Evolutionary conservation across 495 filamentous ascomycete species (phyloP), one percentile per base, ranked within the genome.

Genomic region (Barbatosphaeria neglecta): DNA sequence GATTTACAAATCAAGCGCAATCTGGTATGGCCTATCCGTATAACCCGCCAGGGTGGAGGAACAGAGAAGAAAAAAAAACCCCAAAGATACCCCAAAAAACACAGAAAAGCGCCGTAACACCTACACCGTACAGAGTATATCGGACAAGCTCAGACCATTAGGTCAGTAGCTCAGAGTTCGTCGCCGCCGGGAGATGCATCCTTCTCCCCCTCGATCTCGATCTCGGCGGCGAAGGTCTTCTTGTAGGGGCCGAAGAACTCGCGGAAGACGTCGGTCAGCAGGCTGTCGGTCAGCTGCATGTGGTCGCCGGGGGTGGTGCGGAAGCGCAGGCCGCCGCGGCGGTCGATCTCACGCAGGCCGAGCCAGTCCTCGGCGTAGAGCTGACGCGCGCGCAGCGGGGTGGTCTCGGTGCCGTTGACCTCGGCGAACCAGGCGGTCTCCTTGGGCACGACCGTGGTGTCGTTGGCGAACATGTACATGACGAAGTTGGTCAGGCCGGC

Each of bases 321-420:
- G 65, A 95, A 95, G 42, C 82, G 76, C 50, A 99, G 65, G 18
- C 76, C 83, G 2, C 80, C 86, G 66, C 84, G 79, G 64, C 84
- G 70, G 67, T 93, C 93, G 57, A 99, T 65, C 54, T 64, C 67
- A 65, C 76, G 85, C 67, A 99, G 64, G 1, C 92, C 92, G 18
- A 99, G 53, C 92, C 92, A 99, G 68, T 99, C 92, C 68, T 96
- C 86, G 56, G 75, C 76, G 59, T 95, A 97, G 23, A 96, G 62
- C 45, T 61, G 65, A 47, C 86, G 68, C n/a, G 93, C 74, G 46
- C 77, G 67, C 63, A 99, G 63, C 37, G 69, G 69, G 25, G 75
- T 87, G 20, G 82, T 72, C 50, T 78, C 73, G 13, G 78, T 84
- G 28, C 66, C 68, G 65, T 94, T 87, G 17, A 90, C 81, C 57